Percentiles rank a stretch among this genome's conserved stretches.
These are phyloP conservation scores for Coprinopsis cinerea DNA, from an alignment of 768 basidiomycete genomes.

Conservation along the genomic window DNA sequence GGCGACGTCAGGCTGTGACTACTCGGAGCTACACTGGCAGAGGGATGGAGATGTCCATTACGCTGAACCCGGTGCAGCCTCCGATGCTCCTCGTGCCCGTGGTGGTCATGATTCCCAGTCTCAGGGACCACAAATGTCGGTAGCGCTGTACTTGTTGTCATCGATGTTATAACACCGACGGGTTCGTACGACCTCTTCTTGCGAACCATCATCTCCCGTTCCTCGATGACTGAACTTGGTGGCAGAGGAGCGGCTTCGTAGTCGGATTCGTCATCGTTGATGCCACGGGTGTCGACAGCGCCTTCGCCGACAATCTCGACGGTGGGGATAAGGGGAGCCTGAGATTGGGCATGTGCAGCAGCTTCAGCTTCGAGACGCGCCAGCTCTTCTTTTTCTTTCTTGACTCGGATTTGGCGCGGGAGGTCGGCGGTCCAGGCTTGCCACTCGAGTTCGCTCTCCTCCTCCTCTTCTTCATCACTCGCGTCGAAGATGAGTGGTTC, in stretches of 20 bases:
- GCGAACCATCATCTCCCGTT: not conserved
- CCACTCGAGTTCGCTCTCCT: conserved; percentile 60
- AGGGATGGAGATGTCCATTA: not conserved
- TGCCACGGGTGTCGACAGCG: not conserved
- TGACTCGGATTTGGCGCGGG: conserved; percentile 22
- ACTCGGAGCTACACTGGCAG: not conserved
- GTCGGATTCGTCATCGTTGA: not conserved
- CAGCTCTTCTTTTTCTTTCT: conserved; percentile 15
- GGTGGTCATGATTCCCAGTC: not conserved
- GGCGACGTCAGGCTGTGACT: conserved; percentile 2
- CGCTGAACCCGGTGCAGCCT: not conserved
- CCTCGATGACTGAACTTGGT: not conserved
- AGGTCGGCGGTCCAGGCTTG: conserved; percentile 60
- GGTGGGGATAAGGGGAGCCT: not conserved
- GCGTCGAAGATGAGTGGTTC: conserved; percentile 20
- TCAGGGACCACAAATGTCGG: not conserved
- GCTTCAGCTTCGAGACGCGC: not conserved
- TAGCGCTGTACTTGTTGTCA: not conserved
- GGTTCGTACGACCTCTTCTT: not conserved
- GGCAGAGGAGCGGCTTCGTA: not conserved
- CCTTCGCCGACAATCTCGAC: not conserved
- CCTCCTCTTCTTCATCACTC: conserved; percentile 29
- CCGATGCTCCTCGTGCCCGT: not conserved
- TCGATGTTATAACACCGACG: not conserved
- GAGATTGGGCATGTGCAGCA: not conserved